A percentile compares a stretch with the other conserved stretches of the same genome.
phyloP scores from a whole-genome alignment of 345 rosid genomes.

The Pistacia atlantica region DNA sequence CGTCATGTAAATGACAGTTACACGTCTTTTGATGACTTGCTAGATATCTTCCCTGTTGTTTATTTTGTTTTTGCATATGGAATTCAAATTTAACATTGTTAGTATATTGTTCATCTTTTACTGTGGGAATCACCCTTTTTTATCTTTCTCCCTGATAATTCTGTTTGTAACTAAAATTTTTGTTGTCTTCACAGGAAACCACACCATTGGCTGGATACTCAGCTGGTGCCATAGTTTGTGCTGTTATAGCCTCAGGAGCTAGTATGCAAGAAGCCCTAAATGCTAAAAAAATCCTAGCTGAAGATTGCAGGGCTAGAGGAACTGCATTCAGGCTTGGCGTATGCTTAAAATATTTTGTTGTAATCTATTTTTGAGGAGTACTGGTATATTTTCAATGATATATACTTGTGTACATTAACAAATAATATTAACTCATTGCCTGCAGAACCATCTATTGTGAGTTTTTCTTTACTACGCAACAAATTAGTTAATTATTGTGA shows the following conservation, averaged over 20 bases:
- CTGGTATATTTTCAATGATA: not conserved
- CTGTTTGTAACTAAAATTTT: not conserved
- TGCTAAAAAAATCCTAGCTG: constrained; percentile 71
- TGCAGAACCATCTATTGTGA: not conserved
- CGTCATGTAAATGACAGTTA: not conserved
- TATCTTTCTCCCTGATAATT: not conserved
- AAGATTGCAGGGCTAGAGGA: constrained; percentile 80
- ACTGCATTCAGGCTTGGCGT: constrained; percentile 98
- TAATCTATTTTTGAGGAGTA: not conserved
- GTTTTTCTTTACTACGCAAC: not conserved
- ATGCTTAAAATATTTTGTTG: constrained; percentile 18
- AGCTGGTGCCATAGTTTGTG: constrained; percentile 93
- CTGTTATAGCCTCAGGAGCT: constrained; percentile 76
- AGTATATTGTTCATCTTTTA: not conserved
- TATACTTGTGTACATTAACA: not conserved
- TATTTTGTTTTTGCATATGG: not conserved
- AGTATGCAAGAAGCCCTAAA: constrained; percentile 71
- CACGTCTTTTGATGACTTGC: not conserved
- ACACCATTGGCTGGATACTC: constrained; percentile 95
- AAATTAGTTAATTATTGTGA: not conserved
- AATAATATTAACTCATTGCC: not conserved
- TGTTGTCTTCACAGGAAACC: constrained; percentile 55
- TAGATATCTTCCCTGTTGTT: not conserved
- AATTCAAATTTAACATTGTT: not conserved
- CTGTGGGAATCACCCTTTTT: not conserved